These are phyloP conservation scores for Umbelopsis vinacea DNA, from an alignment of 192 early-diverging fungal genomes.

Conservation along the genomic window DNA sequence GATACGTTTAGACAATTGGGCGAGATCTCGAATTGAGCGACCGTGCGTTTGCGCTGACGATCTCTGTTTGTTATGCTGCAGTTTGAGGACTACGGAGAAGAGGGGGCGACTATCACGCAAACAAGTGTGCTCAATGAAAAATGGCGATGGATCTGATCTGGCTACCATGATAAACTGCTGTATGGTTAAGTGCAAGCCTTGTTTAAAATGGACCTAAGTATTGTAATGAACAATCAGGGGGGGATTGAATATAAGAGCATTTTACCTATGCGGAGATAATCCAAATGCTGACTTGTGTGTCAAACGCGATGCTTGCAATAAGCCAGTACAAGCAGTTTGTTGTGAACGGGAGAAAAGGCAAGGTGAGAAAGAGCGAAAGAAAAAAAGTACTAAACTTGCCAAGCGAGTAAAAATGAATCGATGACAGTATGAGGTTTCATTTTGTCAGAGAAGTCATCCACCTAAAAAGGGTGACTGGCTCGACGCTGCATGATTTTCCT, in stretches of 20 bases:
- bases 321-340: too few relatives aligned
- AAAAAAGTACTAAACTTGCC: too few relatives aligned
- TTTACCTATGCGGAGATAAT: neutral
- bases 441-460: neutral
- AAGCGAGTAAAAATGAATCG: too few relatives aligned
- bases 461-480: neutral
- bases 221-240: constrained; percentile 7
- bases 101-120: constrained; percentile 14
- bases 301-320: too few relatives aligned
- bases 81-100: constrained; percentile 21
- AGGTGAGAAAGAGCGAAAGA: too few relatives aligned
- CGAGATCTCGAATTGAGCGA: constrained; percentile 1
- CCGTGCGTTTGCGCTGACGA: constrained; percentile 22
- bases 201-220: constrained; percentile 19
- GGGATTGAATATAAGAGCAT: constrained; percentile 5
- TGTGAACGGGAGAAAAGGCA: too few relatives aligned
- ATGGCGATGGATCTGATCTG: constrained; percentile 14
- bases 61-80: constrained; percentile 16
- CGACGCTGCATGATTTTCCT: neutral
- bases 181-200: constrained; percentile 18
- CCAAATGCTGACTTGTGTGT: too few relatives aligned
- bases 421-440: too few relatives aligned
- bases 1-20: constrained; percentile 7
- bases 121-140: constrained; percentile 4
- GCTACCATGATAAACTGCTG: neutral